These are phyloP conservation scores for Phytophthora pseudosyringae DNA, from an alignment of 352 stramenopile genomes.

Conservation along the genomic window DNA sequence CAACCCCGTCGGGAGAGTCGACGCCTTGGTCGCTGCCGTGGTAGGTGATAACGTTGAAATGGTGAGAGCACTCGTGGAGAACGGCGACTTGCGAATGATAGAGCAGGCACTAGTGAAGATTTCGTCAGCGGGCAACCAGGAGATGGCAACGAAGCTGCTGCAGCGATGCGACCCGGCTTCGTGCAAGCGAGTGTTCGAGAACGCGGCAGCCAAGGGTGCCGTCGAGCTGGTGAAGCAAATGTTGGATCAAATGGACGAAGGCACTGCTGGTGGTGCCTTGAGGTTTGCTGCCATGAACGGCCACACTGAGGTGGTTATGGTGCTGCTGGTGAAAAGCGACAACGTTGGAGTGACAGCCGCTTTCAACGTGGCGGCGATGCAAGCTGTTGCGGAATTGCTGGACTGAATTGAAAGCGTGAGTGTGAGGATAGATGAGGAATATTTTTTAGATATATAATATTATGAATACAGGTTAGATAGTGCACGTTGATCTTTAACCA, in stretches of 20 bases:
- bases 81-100: slow-evolving; percentile 12
- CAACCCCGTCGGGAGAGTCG: slow-evolving; percentile 6
- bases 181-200: slow-evolving; percentile 23
- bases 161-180: slow-evolving; percentile 11
- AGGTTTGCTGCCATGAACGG: slow-evolving; percentile 21
- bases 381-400: slow-evolving; percentile 24
- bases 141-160: slow-evolving; percentile 11
- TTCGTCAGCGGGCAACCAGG: slow-evolving; percentile 16
- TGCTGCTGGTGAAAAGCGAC: slow-evolving; percentile 22
- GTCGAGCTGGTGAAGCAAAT: slow-evolving; percentile 20
- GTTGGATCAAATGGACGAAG: slow-evolving; percentile 16
- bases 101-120: slow-evolving; percentile 28
- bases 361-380: slow-evolving; percentile 24
- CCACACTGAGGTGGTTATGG: slow-evolving; percentile 19
- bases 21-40: slow-evolving; percentile 18
- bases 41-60: slow-evolving; percentile 9
- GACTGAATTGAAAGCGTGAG: background rate
- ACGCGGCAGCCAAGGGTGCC: slow-evolving; percentile 11
- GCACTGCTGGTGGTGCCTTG: slow-evolving; percentile 4
- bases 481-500: no score
- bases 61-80: slow-evolving; percentile 1
- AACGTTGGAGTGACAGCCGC: slow-evolving; percentile 10
- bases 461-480: no score
- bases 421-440: no score
- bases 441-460: no score